Conservation (phyloP, 768 basidiomycete genomes). For the Mycena crocata region DNA sequence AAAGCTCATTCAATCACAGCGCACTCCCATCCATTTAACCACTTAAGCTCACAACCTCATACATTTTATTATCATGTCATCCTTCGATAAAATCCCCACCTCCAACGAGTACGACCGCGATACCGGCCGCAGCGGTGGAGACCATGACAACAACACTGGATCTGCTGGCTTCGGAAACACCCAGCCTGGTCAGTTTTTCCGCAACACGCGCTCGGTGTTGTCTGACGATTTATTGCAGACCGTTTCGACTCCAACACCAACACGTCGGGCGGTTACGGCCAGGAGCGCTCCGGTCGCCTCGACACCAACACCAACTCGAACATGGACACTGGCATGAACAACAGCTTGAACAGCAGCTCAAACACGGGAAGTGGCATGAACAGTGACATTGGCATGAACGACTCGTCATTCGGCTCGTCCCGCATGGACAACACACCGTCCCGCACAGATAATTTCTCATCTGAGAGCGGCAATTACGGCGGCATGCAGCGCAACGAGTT, state of each 20-base stretch:
- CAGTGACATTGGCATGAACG: background rate
- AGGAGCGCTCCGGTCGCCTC: background rate
- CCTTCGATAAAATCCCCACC: no score
- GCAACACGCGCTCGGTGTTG: no score
- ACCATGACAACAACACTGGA: background rate
- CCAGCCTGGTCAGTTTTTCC: background rate
- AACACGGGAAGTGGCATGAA: background rate
- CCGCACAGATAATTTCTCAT: background rate
- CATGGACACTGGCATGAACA: background rate
- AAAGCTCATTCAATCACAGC: no score
- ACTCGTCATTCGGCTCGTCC: background rate
- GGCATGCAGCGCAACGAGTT: background rate
- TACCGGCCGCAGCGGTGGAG: background rate
- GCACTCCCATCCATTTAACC: no score
- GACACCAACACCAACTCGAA: background rate
- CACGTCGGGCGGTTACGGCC: constrained; percentile 5
- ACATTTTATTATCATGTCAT: no score
- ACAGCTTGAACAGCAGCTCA: background rate
- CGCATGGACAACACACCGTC: background rate
- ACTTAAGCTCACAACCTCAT: no score
- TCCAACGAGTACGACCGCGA: constrained; percentile 5
- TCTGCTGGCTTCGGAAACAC: background rate
- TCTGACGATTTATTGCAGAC: background rate
- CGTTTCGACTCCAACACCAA: background rate
- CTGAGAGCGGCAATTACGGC: background rate